These are phyloP conservation scores for Xylaria intraflava DNA, from an alignment of 495 filamentous ascomycete species.

Conservation along the genomic window DNA sequence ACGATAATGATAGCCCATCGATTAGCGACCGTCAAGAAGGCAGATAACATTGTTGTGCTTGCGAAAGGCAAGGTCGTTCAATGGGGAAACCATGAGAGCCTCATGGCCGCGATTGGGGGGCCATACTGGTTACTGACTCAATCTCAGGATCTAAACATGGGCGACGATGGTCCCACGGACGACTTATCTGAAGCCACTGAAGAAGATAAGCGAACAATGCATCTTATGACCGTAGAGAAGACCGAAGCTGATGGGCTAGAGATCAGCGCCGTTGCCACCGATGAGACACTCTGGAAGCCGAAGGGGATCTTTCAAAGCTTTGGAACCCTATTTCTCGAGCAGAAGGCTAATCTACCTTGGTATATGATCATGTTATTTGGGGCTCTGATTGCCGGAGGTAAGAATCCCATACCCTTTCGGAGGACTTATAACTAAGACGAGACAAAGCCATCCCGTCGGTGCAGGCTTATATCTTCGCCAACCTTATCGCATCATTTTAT, in stretches of 20 bases:
- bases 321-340: constrained; percentile 40
- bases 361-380: constrained; percentile 42
- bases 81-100: constrained; percentile 59
- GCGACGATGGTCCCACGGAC: constrained; percentile 6
- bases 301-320: constrained; percentile 41
- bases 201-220: constrained; percentile 37
- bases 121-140: constrained; percentile 49
- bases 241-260: constrained; percentile 13
- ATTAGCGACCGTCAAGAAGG: constrained; percentile 52
- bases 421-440: constrained; percentile 9
- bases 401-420: constrained; percentile 5
- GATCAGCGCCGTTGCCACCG: constrained; percentile 16
- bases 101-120: constrained; percentile 53
- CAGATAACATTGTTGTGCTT: constrained; percentile 61
- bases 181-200: constrained; percentile 21
- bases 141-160: constrained; percentile 41
- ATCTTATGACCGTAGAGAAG: constrained; percentile 27
- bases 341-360: constrained; percentile 40
- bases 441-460: constrained; percentile 37
- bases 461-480: constrained; percentile 46
- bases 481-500: constrained; percentile 43
- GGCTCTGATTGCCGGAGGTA: constrained; percentile 47
- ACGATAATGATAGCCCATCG: constrained; percentile 59
- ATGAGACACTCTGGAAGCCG: constrained; percentile 18
- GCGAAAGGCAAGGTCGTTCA: constrained; percentile 56